Conservation (phyloP, 139 green algal species). For the Chlorella sorokiniana region DNA sequence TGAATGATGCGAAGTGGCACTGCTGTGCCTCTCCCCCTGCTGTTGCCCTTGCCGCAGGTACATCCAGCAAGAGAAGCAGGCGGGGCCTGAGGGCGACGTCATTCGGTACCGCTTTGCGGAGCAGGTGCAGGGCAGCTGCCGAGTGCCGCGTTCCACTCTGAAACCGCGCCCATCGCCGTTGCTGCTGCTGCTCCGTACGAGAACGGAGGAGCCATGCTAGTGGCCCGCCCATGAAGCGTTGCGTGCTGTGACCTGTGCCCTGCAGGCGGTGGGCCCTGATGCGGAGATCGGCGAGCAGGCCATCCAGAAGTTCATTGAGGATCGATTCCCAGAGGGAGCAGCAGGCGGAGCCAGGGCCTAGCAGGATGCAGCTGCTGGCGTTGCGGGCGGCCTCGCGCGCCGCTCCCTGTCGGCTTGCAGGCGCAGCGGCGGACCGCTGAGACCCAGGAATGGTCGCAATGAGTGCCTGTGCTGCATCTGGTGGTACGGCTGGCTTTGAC, state of each 20-base stretch:
- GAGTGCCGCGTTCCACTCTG: neutral
- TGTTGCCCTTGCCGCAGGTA: slow-evolving; percentile 17
- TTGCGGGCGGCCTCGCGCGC: no score
- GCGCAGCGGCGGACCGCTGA: no score
- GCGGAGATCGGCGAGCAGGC: neutral
- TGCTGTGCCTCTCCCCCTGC: neutral
- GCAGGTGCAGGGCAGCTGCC: neutral
- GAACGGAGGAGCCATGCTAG: neutral
- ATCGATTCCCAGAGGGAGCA: neutral
- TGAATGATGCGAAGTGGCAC: no score
- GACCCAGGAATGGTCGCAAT: no score
- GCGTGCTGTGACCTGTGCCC: neutral
- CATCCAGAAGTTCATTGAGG: slow-evolving; percentile 12
- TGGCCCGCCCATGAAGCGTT: neutral
- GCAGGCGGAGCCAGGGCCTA: neutral
- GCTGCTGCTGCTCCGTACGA: neutral
- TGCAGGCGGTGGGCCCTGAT: slow-evolving; percentile 7
- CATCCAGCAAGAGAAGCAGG: slow-evolving; percentile 29
- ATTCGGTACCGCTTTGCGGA: slow-evolving; percentile 25
- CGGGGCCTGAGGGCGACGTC: slow-evolving; percentile 14
- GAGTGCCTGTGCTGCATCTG: no score
- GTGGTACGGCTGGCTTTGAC: no score
- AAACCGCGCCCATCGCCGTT: no score
- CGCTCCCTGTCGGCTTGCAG: no score
- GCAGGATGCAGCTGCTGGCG: no score